These are phyloP conservation scores for Coemansia sp. DNA, from an alignment of 192 early-diverging fungal genomes.

Conservation along the genomic window DNA sequence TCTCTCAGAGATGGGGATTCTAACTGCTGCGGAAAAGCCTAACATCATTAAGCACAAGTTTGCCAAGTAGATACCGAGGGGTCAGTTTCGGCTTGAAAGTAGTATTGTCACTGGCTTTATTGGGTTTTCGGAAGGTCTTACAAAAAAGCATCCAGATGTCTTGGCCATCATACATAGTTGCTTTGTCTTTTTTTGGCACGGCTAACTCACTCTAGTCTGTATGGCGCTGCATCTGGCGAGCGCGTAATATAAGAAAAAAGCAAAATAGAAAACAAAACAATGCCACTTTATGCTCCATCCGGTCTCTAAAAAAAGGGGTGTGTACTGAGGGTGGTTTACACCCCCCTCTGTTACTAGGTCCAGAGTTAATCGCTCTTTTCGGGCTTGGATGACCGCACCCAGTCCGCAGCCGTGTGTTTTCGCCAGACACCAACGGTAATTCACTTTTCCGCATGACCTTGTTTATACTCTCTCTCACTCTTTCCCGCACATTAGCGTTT, in stretches of 20 bases:
- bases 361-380: background rate
- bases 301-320: background rate
- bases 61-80: background rate
- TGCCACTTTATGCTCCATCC: background rate
- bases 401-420: background rate
- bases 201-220: background rate
- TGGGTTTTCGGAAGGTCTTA: background rate
- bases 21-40: conserved; percentile 6
- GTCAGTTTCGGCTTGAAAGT: background rate
- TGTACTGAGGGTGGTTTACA: background rate
- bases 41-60: background rate
- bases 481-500: conserved; percentile 5
- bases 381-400: background rate
- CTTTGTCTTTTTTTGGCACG: background rate
- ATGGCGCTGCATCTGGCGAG: background rate
- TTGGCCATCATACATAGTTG: background rate
- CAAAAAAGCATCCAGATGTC: background rate
- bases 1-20: background rate
- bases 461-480: background rate
- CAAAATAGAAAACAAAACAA: conserved; percentile 1
- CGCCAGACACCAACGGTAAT: background rate
- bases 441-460: background rate
- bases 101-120: background rate
- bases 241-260: background rate
- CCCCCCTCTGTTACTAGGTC: background rate